Evolutionary conservation across 1,284 basidiomycete species (phyloP), one percentile per base, ranked within the genome.

Genomic region (Leccinum griseonigrum): DNA sequence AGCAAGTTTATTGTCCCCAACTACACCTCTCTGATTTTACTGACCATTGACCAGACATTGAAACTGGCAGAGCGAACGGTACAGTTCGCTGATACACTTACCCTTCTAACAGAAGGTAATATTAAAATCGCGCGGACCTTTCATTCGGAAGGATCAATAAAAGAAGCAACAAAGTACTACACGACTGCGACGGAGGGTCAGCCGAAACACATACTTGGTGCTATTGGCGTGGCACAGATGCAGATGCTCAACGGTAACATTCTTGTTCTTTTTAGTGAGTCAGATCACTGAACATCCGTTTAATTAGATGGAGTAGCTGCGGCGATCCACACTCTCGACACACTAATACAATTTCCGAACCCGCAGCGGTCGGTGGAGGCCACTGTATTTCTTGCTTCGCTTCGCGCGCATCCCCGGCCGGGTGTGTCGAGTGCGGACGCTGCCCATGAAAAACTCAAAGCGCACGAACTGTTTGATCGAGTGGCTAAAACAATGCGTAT

Each of bases 41-140:
- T 70, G 29, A 63, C 29, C 13, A 29, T 31, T 28, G 5, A 10
- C 26, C 58, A 94, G 86, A 92, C 94, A 0, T 76, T 94, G 58
- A 98, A 97, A 78, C 80, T 97, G 16, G 94, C 94, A 4, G 96
- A 98, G 71, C 85, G 94, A 56, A 92, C 94, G 0, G 87, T 98
- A 40, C 94, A 97, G 73, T 97, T 91, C 70, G 22, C 22, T 22
- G 22, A 22, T 22, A 94, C 93, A 0, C 81, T 92, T 57, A 85
- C 91, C 0, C 76, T 90, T 56, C 82, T 91, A 54, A 89, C 83
- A n/a, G 94, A 90, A 71, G 93, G 86, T 31, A 91, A 89, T 76
- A 78, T 94, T 59, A 81, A 91, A 66, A 85, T 87, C 13, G 95
- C 87, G 1, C 84, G 95, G 16, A 86, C 92, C 14, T 84, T 88